phyloP scores from a whole-genome alignment of 73 alveolate species.

The Paraurostyla sp. region DNA sequence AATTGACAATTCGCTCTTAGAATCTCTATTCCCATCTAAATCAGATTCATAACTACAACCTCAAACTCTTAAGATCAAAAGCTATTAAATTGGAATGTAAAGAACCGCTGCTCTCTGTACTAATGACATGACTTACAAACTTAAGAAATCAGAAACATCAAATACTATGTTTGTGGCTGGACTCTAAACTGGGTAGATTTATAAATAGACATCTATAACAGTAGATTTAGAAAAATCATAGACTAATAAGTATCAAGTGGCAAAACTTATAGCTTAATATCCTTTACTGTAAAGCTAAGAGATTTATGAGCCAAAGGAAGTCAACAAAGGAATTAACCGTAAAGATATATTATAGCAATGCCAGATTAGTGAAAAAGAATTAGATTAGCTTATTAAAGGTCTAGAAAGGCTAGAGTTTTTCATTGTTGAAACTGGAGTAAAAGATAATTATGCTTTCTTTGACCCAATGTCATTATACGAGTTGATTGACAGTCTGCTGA shows the following conservation, averaged over 20 bases:
- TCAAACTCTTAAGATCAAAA: constrained; percentile 14
- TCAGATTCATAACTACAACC: too few relatives aligned
- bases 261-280: background rate
- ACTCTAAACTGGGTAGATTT: constrained; percentile 9
- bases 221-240: constrained; percentile 12
- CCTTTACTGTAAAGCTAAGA: background rate
- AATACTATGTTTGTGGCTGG: constrained; percentile 26
- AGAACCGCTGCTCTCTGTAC: constrained; percentile 48
- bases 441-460: background rate
- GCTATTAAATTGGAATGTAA: background rate
- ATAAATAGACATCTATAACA: background rate
- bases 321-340: background rate
- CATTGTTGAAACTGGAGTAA: background rate
- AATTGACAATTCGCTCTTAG: background rate
- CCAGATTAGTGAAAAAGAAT: constrained; percentile 30
- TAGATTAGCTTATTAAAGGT: background rate
- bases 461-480: constrained; percentile 15
- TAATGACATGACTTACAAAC: constrained; percentile 10
- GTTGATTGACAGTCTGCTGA: constrained; percentile 11
- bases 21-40: background rate
- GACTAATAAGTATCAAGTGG: constrained; percentile 13
- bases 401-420: background rate
- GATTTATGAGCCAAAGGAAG: background rate
- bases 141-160: constrained; percentile 47
- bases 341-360: constrained; percentile 9